A percentile compares a stretch with the other conserved stretches of the same genome.
Conservation (phyloP, 75 land plant species). For the Picea sitchensis region DNA sequence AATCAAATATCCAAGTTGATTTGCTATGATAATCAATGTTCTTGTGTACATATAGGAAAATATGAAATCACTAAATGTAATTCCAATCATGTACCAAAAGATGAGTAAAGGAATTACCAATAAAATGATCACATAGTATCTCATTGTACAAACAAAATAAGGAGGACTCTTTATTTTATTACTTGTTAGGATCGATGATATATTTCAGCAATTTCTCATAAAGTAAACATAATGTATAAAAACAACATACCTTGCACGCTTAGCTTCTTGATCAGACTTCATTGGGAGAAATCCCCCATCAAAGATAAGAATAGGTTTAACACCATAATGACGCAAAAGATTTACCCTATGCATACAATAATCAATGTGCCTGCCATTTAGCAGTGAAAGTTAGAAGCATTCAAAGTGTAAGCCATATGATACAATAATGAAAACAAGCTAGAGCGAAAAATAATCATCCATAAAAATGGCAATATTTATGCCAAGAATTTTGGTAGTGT, state of each 20-base stretch:
- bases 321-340: constrained; percentile 77
- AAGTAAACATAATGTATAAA: neutral
- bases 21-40: neutral
- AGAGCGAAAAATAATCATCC: too few relatives aligned
- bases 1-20: neutral
- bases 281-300: constrained; percentile 92
- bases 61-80: neutral
- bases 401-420: neutral
- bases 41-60: neutral
- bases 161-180: too few relatives aligned
- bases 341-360: constrained; percentile 96
- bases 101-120: too few relatives aligned
- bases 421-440: too few relatives aligned
- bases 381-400: neutral
- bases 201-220: neutral
- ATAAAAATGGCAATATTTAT: too few relatives aligned
- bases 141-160: constrained; percentile 4
- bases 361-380: constrained; percentile 62
- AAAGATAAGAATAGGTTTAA: constrained; percentile 84
- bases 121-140: too few relatives aligned
- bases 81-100: constrained; percentile 1
- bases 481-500: too few relatives aligned
- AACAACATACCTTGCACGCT: constrained; percentile 67
- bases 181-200: too few relatives aligned
- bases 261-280: constrained; percentile 84